A percentile compares a stretch with the other conserved stretches of the same genome.
Evolutionary conservation across 2,329 filamentous ascomycete genomes (phyloP).

Genomic region (Sclerotinia minor): DNA sequence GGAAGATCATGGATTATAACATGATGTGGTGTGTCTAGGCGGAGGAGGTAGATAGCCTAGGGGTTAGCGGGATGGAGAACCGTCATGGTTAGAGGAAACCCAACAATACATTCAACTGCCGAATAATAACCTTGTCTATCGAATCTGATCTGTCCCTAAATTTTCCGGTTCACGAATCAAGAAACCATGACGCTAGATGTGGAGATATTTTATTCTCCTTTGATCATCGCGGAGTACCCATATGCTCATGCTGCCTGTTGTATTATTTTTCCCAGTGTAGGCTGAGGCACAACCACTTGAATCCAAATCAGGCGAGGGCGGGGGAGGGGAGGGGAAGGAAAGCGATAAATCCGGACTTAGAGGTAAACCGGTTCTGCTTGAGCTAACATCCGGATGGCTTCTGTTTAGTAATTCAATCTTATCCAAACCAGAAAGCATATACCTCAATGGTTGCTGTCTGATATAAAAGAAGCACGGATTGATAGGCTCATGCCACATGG

Average conservation of each 20-base stretch:
- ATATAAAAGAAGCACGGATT: not conserved
- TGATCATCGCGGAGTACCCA: not conserved
- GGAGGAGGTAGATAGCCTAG: constrained; percentile 1
- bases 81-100: not conserved
- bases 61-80: not conserved
- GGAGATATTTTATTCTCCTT: not conserved
- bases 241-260: not conserved
- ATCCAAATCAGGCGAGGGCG: not conserved
- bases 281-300: not conserved
- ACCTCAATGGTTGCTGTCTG: not conserved
- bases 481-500: not conserved
- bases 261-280: not conserved
- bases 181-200: not conserved
- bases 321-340: not conserved
- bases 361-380: not conserved
- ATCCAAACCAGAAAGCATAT: not conserved
- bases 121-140: constrained; percentile 5
- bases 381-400: not conserved
- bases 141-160: not conserved
- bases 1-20: not conserved
- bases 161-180: constrained; percentile 1
- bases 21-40: not conserved
- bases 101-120: not conserved
- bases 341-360: not conserved
- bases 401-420: not conserved